phyloP scores from a whole-genome alignment of 2,329 filamentous ascomycete species.

The Aspergillus aculeatinus region DNA sequence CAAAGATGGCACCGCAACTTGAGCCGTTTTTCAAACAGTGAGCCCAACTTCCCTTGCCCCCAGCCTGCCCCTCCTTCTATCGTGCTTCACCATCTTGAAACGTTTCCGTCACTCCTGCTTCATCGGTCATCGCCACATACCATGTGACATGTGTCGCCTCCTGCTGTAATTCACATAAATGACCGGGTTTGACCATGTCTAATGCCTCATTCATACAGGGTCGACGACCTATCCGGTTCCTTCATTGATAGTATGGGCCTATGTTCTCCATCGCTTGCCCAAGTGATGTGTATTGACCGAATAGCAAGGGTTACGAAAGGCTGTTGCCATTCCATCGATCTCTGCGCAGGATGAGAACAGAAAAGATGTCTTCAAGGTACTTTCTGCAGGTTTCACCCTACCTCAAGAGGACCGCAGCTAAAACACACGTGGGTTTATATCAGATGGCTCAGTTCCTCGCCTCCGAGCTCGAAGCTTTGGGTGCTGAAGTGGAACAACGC shows the following conservation, averaged over 20 bases:
- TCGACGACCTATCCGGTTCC: slow-evolving; percentile 72
- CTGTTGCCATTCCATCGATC: slow-evolving; percentile 93
- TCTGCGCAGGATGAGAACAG: slow-evolving; percentile 87
- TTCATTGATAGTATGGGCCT: slow-evolving; percentile 73
- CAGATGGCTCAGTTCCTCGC: slow-evolving; percentile 91
- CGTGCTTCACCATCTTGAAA: background rate
- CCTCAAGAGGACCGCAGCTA: background rate
- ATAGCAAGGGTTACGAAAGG: slow-evolving; percentile 65
- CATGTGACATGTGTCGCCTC: background rate
- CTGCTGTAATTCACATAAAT: background rate
- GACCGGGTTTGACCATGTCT: slow-evolving; percentile 7
- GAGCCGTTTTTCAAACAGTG: slow-evolving; percentile 87
- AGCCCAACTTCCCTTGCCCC: slow-evolving; percentile 18
- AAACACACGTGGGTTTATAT: slow-evolving; percentile 1
- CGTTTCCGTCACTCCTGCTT: background rate
- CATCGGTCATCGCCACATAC: background rate
- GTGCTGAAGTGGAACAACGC: slow-evolving; percentile 83
- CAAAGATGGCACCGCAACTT: slow-evolving; percentile 84
- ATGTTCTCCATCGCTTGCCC: slow-evolving; percentile 9
- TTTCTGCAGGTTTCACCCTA: slow-evolving; percentile 12
- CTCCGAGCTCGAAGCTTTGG: slow-evolving; percentile 75
- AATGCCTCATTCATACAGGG: slow-evolving; percentile 39
- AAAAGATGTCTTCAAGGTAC: slow-evolving; percentile 79
- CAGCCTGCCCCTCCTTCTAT: background rate
- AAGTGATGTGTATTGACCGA: slow-evolving; percentile 10